Evolutionary conservation across 805 yeast species (phyloP).

Genomic region (Starmerella apis): DNA sequence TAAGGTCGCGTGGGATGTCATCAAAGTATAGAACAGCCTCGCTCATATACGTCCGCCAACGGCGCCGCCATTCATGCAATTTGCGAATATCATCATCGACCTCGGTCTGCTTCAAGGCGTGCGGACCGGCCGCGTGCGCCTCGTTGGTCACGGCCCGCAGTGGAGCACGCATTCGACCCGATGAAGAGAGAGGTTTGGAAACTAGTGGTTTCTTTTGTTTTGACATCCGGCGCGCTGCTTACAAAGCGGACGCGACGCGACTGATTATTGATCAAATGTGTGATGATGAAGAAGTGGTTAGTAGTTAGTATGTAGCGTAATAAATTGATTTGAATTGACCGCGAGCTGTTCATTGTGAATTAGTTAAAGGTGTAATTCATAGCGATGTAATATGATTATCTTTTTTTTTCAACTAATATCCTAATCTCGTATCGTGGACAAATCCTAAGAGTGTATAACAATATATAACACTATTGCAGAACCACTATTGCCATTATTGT

Average conservation of each 20-base stretch:
- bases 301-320: no score
- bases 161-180: constrained; percentile 5
- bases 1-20: constrained; percentile 31
- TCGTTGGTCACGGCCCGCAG: constrained; percentile 9
- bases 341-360: no score
- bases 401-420: no score
- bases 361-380: no score
- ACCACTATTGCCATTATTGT: no score
- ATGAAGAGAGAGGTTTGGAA: background rate
- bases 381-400: no score
- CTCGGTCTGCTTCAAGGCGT: constrained; percentile 1
- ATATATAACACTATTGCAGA: no score
- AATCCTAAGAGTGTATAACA: no score
- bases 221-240: background rate
- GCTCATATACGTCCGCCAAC: constrained; percentile 54
- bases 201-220: background rate
- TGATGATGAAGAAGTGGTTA: no score
- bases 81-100: constrained; percentile 10
- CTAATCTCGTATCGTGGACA: no score
- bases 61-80: constrained; percentile 44
- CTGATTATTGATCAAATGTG: background rate
- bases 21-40: constrained; percentile 55
- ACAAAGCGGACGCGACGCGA: constrained; percentile 7
- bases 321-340: no score
- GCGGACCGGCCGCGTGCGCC: constrained; percentile 4